phyloP scores from a whole-genome alignment of 257 asterid species.

The Solanum medicagineum region DNA sequence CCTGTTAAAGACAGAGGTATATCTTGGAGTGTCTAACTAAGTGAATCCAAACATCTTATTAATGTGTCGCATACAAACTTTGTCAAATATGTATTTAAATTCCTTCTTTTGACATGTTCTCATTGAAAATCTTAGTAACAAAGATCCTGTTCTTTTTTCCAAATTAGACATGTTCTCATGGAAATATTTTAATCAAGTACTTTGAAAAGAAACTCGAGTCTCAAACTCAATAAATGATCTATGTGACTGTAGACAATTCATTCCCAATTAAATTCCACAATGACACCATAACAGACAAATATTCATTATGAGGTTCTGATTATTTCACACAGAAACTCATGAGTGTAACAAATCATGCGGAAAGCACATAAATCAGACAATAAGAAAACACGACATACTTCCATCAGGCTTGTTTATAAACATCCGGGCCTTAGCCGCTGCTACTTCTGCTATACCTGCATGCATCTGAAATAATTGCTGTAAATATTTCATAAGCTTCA shows the following conservation, averaged over 20 bases:
- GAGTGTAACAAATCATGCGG: neutral
- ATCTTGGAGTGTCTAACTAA: neutral
- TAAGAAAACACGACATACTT: conserved; percentile 40
- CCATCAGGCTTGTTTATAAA: conserved; percentile 95
- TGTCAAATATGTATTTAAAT: neutral
- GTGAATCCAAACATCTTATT: neutral
- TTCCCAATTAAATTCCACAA: neutral
- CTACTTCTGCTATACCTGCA: conserved; percentile 95
- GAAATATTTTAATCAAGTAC: neutral
- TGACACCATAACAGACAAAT: neutral
- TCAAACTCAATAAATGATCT: neutral
- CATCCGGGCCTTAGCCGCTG: conserved; percentile 99
- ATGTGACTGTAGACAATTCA: neutral
- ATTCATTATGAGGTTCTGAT: neutral
- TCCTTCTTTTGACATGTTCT: neutral
- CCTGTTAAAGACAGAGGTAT: neutral
- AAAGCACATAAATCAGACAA: neutral
- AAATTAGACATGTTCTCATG: neutral
- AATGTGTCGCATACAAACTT: neutral
- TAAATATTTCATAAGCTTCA: neutral
- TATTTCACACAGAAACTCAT: neutral
- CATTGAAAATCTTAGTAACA: neutral
- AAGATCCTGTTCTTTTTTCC: neutral
- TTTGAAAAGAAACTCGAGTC: neutral
- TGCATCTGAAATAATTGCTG: conserved; percentile 63